Percentiles rank a stretch among this genome's conserved stretches.
Conservation (phyloP, 306 rosid species). For the Vicia villosa region DNA sequence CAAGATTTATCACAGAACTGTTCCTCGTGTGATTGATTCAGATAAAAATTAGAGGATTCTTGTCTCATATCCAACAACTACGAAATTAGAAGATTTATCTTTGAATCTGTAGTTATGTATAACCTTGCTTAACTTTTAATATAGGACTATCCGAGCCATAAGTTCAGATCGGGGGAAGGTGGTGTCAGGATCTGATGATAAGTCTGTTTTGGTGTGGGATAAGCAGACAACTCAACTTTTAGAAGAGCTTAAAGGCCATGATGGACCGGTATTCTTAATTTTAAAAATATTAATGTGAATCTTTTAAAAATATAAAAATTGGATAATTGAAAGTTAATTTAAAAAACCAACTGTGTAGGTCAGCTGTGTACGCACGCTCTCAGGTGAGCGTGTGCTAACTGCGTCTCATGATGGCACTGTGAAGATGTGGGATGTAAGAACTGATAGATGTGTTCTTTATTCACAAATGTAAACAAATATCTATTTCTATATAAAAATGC, state of each 20-base stretch:
- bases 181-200: conserved; percentile 98
- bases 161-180: conserved; percentile 93
- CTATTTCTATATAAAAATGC: conserved; percentile 40
- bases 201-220: conserved; percentile 91
- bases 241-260: conserved; percentile 98
- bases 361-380: conserved; percentile 91
- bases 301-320: conserved; percentile 16
- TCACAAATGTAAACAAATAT: conserved; percentile 21
- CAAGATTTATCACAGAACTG: conserved; percentile 30
- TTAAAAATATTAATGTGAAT: conserved; percentile 23
- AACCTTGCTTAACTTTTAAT: conserved; percentile 40
- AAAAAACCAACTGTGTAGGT: conserved; percentile 59
- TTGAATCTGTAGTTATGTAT: conserved; percentile 21
- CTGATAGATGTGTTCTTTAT: conserved; percentile 76
- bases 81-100: conserved; percentile 45
- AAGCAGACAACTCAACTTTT: conserved; percentile 96
- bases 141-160: conserved; percentile 89
- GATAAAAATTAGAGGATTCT: conserved; percentile 93
- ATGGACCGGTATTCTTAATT: conserved; percentile 67
- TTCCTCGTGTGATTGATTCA: conserved; percentile 47
- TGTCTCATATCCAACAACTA: conserved; percentile 84
- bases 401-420: conserved; percentile 97
- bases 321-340: conserved; percentile 41
- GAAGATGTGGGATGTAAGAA: conserved; percentile 99
- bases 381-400: conserved; percentile 96